Conservation (phyloP, 1,284 basidiomycete genomes). For the Boletus albobrunnescens region DNA sequence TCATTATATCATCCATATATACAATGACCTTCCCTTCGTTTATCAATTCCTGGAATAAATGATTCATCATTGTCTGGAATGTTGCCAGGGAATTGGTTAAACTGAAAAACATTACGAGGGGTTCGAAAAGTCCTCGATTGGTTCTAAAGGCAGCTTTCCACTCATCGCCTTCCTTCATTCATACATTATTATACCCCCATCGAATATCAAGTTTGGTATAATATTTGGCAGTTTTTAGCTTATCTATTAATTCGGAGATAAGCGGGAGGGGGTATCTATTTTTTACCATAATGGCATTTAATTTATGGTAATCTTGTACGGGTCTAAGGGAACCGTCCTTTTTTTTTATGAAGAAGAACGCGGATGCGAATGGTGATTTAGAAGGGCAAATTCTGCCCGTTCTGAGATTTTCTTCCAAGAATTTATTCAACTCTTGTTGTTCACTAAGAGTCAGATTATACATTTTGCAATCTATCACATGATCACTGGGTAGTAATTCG, state of each 20-base stretch:
- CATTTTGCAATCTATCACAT: not conserved
- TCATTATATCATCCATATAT: not conserved
- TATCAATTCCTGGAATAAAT: not conserved
- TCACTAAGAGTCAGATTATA: constrained; percentile 5
- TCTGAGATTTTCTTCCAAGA: not conserved
- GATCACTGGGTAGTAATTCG: not conserved
- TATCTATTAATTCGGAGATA: not conserved
- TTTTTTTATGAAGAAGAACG: not conserved
- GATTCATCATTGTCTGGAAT: constrained; percentile 3
- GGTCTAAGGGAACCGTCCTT: not conserved
- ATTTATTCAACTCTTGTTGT: not conserved
- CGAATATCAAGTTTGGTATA: too few relatives aligned
- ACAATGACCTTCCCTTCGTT: not conserved
- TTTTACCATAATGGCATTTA: not conserved
- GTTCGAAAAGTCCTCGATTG: too few relatives aligned
- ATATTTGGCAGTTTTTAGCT: too few relatives aligned
- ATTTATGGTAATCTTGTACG: not conserved
- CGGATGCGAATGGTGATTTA: not conserved
- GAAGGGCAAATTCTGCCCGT: accelerated
- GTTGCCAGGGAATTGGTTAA: not conserved
- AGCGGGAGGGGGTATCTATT: not conserved
- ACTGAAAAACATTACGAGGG: constrained; percentile 7
- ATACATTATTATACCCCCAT: too few relatives aligned
- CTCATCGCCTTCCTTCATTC: too few relatives aligned
- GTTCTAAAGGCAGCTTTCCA: too few relatives aligned